phyloP scores from a whole-genome alignment of 352 stramenopile genomes.

The Pythium inflatum region DNA sequence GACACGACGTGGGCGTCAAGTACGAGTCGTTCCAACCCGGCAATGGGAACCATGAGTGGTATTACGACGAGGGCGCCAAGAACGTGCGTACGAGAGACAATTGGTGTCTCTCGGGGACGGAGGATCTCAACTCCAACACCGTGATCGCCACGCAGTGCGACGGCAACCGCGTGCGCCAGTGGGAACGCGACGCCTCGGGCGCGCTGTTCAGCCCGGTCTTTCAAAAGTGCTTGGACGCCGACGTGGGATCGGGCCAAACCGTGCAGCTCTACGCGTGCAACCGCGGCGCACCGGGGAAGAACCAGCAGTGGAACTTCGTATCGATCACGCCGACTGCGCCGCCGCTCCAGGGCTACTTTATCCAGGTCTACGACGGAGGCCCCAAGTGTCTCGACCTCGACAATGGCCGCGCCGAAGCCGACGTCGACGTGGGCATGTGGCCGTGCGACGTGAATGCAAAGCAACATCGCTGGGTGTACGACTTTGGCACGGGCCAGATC shows the following conservation, averaged over 20 bases:
- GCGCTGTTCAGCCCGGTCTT: background rate
- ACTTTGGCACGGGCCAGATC: background rate
- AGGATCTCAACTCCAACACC: background rate
- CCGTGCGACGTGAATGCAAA: background rate
- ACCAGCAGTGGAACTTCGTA: slow-evolving; percentile 1
- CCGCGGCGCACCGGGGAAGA: background rate
- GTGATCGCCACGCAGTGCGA: background rate
- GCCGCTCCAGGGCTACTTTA: background rate
- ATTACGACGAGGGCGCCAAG: background rate
- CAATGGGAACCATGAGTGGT: background rate
- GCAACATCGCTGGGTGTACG: slow-evolving; percentile 1
- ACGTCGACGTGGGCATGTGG: background rate
- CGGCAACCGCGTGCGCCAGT: background rate
- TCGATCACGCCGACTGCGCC: background rate
- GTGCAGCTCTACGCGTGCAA: background rate
- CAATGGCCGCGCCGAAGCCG: background rate
- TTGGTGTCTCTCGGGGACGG: background rate
- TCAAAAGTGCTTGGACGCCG: background rate
- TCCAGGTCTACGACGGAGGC: background rate
- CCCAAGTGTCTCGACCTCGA: slow-evolving; percentile 1
- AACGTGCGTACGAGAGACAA: background rate
- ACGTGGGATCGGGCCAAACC: background rate
- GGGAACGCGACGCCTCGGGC: background rate
- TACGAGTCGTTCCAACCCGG: background rate
- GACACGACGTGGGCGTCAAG: background rate